These are phyloP conservation scores for Leishmania guyanensis DNA, from an alignment of 208 protist species.

Conservation along the genomic window DNA sequence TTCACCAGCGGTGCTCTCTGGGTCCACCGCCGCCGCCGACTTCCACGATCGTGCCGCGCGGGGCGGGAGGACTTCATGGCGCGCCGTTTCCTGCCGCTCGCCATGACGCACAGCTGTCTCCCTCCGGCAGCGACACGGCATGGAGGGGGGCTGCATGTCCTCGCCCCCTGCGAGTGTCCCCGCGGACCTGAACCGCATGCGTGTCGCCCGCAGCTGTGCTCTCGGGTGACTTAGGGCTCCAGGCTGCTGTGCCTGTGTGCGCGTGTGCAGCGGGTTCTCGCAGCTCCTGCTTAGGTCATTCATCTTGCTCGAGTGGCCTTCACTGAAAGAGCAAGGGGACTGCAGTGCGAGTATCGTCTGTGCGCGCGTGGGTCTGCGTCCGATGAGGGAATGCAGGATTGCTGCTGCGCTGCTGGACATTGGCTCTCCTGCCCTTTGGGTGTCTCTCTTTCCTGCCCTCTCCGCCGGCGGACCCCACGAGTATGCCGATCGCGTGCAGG, in stretches of 20 bases:
- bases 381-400: background rate
- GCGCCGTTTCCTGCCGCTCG: constrained; percentile 62
- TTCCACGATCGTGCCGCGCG: background rate
- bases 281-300: background rate
- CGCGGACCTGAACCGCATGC: too few species aligned
- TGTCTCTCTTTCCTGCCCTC: background rate
- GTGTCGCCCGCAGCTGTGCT: too few species aligned
- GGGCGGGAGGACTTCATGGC: background rate
- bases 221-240: background rate
- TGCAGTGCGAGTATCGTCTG: background rate
- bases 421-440: background rate
- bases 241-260: background rate
- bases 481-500: background rate
- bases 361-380: background rate
- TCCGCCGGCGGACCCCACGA: background rate
- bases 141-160: too few species aligned
- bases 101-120: constrained; percentile 50
- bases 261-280: background rate
- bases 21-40: background rate
- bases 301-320: background rate
- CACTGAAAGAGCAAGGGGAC: background rate
- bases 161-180: too few species aligned
- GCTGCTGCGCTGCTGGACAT: background rate
- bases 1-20: too few species aligned
- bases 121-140: background rate